Conservation (phyloP, 2,329 filamentous ascomycete genomes). For the Epichloe baconii region DNA sequence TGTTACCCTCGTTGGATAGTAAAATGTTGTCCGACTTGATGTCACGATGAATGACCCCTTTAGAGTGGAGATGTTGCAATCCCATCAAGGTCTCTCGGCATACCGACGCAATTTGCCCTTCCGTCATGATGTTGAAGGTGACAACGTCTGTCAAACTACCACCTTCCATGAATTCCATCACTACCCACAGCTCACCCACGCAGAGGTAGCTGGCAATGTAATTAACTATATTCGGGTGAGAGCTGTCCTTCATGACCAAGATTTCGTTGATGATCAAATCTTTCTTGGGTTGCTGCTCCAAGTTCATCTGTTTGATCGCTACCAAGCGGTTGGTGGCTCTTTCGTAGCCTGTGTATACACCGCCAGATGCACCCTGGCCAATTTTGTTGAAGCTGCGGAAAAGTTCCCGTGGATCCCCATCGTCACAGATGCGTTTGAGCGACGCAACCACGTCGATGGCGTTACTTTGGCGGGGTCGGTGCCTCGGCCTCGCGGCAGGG, state of each 20-base stretch:
- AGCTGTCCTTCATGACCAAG: slow-evolving; percentile 97
- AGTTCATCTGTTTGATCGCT: slow-evolving; percentile 98
- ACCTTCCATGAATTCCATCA: slow-evolving; percentile 99
- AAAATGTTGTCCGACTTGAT: slow-evolving; percentile 99
- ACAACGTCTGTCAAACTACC: slow-evolving; percentile 96
- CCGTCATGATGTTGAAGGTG: slow-evolving; percentile 98
- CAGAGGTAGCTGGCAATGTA: slow-evolving; percentile 96
- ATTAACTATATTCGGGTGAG: slow-evolving; percentile 97
- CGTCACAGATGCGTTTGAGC: slow-evolving; percentile 78
- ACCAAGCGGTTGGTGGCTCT: slow-evolving; percentile 74
- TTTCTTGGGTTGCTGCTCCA: slow-evolving; percentile 97
- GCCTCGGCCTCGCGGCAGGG: slow-evolving; percentile 55
- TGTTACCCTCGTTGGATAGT: slow-evolving; percentile 83
- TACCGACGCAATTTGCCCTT: slow-evolving; percentile 91
- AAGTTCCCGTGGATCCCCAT: slow-evolving; percentile 76
- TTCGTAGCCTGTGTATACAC: slow-evolving; percentile 87
- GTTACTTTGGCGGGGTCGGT: slow-evolving; percentile 66
- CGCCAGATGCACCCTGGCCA: slow-evolving; percentile 91
- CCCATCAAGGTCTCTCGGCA: slow-evolving; percentile 88
- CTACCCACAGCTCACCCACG: slow-evolving; percentile 86
- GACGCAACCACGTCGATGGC: slow-evolving; percentile 70
- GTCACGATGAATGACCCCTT: slow-evolving; percentile 94
- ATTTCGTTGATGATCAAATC: slow-evolving; percentile 99
- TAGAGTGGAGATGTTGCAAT: slow-evolving; percentile 89
- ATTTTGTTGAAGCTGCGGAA: slow-evolving; percentile 89